These are phyloP conservation scores for Annulohypoxylon truncatum DNA, from an alignment of 2,329 filamentous ascomycete species.

Conservation along the genomic window DNA sequence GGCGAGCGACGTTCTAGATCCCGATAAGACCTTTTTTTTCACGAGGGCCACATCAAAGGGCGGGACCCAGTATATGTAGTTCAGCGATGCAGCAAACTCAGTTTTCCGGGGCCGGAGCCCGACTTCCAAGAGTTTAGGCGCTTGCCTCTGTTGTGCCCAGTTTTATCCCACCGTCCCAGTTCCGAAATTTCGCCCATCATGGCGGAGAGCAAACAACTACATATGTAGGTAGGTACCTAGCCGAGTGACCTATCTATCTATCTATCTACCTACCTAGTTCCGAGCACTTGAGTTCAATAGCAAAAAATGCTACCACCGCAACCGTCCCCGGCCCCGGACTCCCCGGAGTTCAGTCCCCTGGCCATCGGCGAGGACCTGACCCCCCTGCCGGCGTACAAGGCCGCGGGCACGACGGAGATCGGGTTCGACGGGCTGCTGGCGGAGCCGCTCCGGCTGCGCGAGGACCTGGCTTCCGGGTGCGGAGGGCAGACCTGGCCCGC, in stretches of 20 bases:
- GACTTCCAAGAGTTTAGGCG: constrained; percentile 9
- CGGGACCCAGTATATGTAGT: too few species aligned
- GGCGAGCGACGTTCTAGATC: constrained; percentile 28
- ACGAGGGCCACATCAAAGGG: too few species aligned
- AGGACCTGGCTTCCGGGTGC: constrained; percentile 88
- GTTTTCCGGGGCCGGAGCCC: constrained; percentile 12
- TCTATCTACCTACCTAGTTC: background rate
- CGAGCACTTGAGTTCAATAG: background rate
- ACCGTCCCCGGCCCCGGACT: constrained; percentile 53
- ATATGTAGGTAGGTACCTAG: background rate
- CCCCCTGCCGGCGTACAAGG: constrained; percentile 70
- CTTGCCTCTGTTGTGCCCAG: constrained; percentile 2
- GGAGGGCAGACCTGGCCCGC: constrained; percentile 96
- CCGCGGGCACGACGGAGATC: constrained; percentile 62
- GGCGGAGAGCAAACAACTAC: background rate
- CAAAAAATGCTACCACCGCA: constrained; percentile 23
- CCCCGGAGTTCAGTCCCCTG: constrained; percentile 62
- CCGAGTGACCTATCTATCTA: background rate
- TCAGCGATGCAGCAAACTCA: constrained; percentile 9
- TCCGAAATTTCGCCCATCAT: background rate
- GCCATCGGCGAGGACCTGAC: constrained; percentile 65
- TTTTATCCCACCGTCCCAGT: too few species aligned
- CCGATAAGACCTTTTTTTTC: constrained; percentile 18
- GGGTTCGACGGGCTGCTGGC: constrained; percentile 80
- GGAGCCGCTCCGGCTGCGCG: constrained; percentile 78